A percentile compares a stretch with the other conserved stretches of the same genome.
Conservation (phyloP, 495 filamentous ascomycete species). For the Daldinia childiae region DNA sequence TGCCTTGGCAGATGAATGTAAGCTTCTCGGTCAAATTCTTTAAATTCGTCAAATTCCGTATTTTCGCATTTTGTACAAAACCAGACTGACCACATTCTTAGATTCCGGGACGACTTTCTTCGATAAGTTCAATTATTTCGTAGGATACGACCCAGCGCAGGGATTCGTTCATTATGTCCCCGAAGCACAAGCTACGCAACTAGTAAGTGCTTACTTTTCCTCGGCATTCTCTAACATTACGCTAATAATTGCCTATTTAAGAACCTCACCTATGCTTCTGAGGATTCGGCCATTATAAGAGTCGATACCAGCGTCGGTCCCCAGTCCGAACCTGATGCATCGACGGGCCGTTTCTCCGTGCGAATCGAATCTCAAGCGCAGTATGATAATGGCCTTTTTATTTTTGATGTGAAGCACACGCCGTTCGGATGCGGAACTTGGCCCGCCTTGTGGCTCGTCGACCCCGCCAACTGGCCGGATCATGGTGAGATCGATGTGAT, state of each 20-base stretch:
- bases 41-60: too few relatives aligned
- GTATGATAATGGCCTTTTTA: conserved; percentile 65
- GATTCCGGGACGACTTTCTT: conserved; percentile 61
- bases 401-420: conserved; percentile 68
- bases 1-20: conserved; percentile 50
- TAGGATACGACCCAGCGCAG: conserved; percentile 48
- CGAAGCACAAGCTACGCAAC: conserved; percentile 30
- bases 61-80: not conserved
- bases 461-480: conserved; percentile 69
- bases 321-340: conserved; percentile 41
- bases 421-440: conserved; percentile 67
- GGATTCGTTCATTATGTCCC: conserved; percentile 59
- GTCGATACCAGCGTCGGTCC: conserved; percentile 58
- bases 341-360: conserved; percentile 64
- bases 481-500: conserved; percentile 79
- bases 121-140: conserved; percentile 61
- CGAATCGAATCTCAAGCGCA: conserved; percentile 63
- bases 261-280: conserved; percentile 65
- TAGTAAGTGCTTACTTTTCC: conserved; percentile 38
- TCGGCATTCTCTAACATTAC: conserved; percentile 53
- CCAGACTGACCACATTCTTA: conserved; percentile 38
- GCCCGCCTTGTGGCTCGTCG: conserved; percentile 67
- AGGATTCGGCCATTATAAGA: conserved; percentile 53
- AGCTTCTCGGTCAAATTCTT: conserved; percentile 8
- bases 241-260: conserved; percentile 51